Evolutionary conservation across 2,329 filamentous ascomycete genomes (phyloP).

Genomic region (Pseudogymnoascus sp.): DNA sequence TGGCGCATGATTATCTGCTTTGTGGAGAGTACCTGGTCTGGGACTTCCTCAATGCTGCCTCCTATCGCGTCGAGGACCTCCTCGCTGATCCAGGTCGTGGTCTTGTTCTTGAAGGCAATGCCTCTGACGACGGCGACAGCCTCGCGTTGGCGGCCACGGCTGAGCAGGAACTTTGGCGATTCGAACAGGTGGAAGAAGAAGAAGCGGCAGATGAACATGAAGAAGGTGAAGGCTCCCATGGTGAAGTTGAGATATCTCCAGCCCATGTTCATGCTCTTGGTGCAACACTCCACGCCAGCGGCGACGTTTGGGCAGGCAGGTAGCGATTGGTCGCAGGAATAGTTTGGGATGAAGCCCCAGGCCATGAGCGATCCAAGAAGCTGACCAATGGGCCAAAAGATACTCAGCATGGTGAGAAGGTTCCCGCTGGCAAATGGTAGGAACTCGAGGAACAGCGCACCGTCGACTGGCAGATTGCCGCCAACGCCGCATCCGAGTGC

Average conservation of each 20-base stretch:
- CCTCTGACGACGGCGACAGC: constrained; percentile 74
- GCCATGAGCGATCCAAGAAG: constrained; percentile 63
- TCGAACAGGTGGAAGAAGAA: constrained; percentile 76
- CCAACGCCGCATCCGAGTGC: constrained; percentile 61
- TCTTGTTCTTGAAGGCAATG: constrained; percentile 62
- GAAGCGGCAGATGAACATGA: constrained; percentile 72
- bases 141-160: constrained; percentile 65
- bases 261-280: constrained; percentile 48
- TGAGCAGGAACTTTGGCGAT: constrained; percentile 76
- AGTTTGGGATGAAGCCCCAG: constrained; percentile 59
- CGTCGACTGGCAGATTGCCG: constrained; percentile 71
- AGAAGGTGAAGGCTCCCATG: constrained; percentile 63
- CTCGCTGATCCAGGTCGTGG: constrained; percentile 67
- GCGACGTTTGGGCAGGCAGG: constrained; percentile 26
- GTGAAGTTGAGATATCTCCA: constrained; percentile 69
- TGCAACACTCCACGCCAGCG: constrained; percentile 21
- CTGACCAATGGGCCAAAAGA: constrained; percentile 83
- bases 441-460: constrained; percentile 76
- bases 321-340: constrained; percentile 28
- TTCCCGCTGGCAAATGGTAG: constrained; percentile 66
- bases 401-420: constrained; percentile 69
- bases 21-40: constrained; percentile 13
- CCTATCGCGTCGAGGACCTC: constrained; percentile 55
- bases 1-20: constrained; percentile 30
- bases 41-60: constrained; percentile 24